A percentile compares a stretch with the other conserved stretches of the same genome.
phyloP scores from a whole-genome alignment of 1,284 basidiomycete species.

The Flammula alnicola region DNA sequence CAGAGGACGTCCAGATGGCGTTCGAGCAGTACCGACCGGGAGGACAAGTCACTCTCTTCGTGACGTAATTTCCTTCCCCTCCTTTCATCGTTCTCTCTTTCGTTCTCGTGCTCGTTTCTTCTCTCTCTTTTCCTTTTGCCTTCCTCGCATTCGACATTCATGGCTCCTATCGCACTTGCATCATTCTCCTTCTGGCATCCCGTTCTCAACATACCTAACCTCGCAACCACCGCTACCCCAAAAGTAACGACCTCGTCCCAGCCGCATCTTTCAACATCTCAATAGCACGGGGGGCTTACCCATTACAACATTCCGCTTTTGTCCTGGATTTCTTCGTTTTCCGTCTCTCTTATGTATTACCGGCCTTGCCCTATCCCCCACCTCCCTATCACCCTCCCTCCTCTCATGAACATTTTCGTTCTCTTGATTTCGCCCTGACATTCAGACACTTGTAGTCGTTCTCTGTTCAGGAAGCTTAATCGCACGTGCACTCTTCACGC shows the following conservation, averaged over 20 bases:
- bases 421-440: constrained; percentile 14
- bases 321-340: constrained; percentile 7
- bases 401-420: constrained; percentile 2
- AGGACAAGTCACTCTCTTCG: constrained; percentile 76
- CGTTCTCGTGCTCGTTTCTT: constrained; percentile 2
- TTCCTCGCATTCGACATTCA: constrained; percentile 1
- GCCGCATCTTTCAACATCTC: constrained; percentile 15
- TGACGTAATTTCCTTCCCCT: constrained; percentile 51
- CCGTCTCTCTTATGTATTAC: constrained; percentile 20
- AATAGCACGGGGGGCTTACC: constrained; percentile 8
- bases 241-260: constrained; percentile 11
- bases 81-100: constrained; percentile 8
- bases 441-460: constrained; percentile 18
- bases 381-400: constrained; percentile 3
- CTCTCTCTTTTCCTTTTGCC: neutral
- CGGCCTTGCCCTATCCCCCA: constrained; percentile 18
- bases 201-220: constrained; percentile 5
- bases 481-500: constrained; percentile 18
- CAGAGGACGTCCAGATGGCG: constrained; percentile 90
- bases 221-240: constrained; percentile 9
- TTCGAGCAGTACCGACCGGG: constrained; percentile 79
- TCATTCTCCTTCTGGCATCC: neutral
- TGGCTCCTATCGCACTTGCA: constrained; percentile 8
- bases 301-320: neutral
- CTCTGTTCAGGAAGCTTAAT: constrained; percentile 24